A percentile compares a stretch with the other conserved stretches of the same genome.
These are phyloP conservation scores for Monilinia polystroma DNA, from an alignment of 2,329 filamentous ascomycete species.

Conservation along the genomic window DNA sequence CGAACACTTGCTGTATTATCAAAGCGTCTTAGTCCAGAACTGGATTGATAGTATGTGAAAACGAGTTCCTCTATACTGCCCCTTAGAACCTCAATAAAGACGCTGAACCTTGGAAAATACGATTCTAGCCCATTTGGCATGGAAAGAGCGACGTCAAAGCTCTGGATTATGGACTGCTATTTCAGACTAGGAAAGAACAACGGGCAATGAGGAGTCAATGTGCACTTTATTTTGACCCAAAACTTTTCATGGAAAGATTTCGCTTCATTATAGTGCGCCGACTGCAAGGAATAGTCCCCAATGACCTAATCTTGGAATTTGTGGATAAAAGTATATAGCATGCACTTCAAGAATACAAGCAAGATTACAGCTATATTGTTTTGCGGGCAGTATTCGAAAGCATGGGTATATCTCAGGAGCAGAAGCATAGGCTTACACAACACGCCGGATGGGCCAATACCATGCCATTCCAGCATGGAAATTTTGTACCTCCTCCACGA, in stretches of 20 bases:
- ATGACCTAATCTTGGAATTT: not conserved
- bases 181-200: not conserved
- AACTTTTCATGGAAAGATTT: not conserved
- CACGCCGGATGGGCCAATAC: not conserved
- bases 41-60: not conserved
- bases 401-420: not conserved
- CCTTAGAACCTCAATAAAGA: not conserved
- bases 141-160: not conserved
- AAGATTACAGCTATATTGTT: not conserved
- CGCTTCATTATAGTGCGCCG: not conserved
- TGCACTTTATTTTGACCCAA: not conserved
- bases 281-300: not conserved
- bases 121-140: not conserved
- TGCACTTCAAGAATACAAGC: not conserved
- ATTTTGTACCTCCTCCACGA: not conserved
- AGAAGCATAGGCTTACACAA: constrained; percentile 1
- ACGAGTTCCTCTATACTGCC: not conserved
- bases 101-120: not conserved
- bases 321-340: not conserved
- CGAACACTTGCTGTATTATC: not conserved
- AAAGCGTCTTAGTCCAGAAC: not conserved
- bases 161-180: too few species aligned
- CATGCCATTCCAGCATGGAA: not conserved
- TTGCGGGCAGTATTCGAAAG: not conserved
- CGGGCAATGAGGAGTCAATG: not conserved